A percentile compares a stretch with the other conserved stretches of the same genome.
Evolutionary conservation across 441 rosid species (phyloP).

Genomic region (Kokia cookei): DNA sequence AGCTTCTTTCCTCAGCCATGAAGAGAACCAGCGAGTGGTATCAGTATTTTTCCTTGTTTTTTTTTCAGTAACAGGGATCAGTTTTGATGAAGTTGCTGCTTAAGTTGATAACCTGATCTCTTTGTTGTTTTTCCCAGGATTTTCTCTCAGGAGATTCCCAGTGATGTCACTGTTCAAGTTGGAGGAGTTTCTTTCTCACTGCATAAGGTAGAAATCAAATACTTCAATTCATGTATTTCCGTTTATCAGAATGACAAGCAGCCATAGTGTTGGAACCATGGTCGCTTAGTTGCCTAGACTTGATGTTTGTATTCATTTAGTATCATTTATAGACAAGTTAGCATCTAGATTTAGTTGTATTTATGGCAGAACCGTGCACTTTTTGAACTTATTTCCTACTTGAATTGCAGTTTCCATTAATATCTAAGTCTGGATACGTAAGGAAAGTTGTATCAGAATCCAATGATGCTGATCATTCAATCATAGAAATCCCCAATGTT

Average conservation of each 20-base stretch:
- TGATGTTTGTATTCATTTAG: no score
- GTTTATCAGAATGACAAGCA: neutral
- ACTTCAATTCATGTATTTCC: neutral
- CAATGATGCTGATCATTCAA: conserved; percentile 39
- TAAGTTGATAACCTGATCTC: neutral
- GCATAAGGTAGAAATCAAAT: conserved; percentile 36
- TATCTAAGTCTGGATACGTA: conserved; percentile 53
- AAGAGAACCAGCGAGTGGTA: conserved; percentile 97
- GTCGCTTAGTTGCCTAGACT: neutral
- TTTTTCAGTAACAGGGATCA: neutral
- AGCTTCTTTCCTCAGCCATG: conserved; percentile 80
- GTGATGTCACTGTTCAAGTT: conserved; percentile 72
- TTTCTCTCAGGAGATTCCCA: conserved; percentile 89
- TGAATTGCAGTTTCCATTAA: conserved; percentile 53
- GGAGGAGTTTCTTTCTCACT: conserved; percentile 74
- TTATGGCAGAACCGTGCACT: neutral
- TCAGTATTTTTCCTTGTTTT: neutral
- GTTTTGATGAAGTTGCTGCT: neutral
- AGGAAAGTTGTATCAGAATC: conserved; percentile 50
- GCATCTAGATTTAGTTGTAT: neutral
- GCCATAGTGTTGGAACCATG: neutral
- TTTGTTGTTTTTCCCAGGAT: conserved; percentile 53
- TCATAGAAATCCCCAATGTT: conserved; percentile 35
- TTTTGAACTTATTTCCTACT: neutral
- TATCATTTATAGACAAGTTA: neutral